A percentile compares a stretch with the other conserved stretches of the same genome.
Evolutionary conservation across 306 rosid genomes (phyloP).

Genomic region (Vigna mungo): DNA sequence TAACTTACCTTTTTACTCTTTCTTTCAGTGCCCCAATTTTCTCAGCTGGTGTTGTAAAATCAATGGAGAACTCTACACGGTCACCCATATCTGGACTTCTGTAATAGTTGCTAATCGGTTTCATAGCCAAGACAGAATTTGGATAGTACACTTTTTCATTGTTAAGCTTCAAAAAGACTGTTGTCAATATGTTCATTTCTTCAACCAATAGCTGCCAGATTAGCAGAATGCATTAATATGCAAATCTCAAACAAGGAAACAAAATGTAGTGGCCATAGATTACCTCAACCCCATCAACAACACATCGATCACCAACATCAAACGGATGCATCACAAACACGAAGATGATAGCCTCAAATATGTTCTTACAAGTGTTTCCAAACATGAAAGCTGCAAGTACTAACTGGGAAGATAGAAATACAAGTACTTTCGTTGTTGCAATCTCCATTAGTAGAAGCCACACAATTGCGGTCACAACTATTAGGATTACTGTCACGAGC

Average conservation of each 20-base stretch:
- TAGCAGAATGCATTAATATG: slow-evolving; percentile 30
- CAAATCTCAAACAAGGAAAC: slow-evolving; percentile 8
- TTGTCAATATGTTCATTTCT: slow-evolving; percentile 92
- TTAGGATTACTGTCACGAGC: slow-evolving; percentile 63
- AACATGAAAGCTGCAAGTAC: slow-evolving; percentile 80
- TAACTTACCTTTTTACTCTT: slow-evolving; percentile 61
- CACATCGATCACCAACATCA: slow-evolving; percentile 95
- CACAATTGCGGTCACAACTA: slow-evolving; percentile 58
- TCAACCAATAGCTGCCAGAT: slow-evolving; percentile 79
- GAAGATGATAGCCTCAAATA: slow-evolving; percentile 86
- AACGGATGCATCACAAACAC: slow-evolving; percentile 98
- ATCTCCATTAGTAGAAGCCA: slow-evolving; percentile 94
- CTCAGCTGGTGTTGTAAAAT: slow-evolving; percentile 73
- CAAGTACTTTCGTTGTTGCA: slow-evolving; percentile 85
- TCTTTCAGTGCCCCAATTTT: slow-evolving; percentile 73
- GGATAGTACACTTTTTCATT: slow-evolving; percentile 92
- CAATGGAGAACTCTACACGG: slow-evolving; percentile 64
- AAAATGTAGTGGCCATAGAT: slow-evolving; percentile 20
- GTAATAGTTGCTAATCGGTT: slow-evolving; percentile 86
- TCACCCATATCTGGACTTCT: slow-evolving; percentile 92
- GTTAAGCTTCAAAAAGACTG: slow-evolving; percentile 84
- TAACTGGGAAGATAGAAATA: slow-evolving; percentile 80
- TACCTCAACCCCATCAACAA: slow-evolving; percentile 84
- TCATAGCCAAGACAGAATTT: slow-evolving; percentile 79
- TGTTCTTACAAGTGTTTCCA: slow-evolving; percentile 90